phyloP scores from a whole-genome alignment of 805 yeast species.

The Yamadazyma ubonensis region DNA sequence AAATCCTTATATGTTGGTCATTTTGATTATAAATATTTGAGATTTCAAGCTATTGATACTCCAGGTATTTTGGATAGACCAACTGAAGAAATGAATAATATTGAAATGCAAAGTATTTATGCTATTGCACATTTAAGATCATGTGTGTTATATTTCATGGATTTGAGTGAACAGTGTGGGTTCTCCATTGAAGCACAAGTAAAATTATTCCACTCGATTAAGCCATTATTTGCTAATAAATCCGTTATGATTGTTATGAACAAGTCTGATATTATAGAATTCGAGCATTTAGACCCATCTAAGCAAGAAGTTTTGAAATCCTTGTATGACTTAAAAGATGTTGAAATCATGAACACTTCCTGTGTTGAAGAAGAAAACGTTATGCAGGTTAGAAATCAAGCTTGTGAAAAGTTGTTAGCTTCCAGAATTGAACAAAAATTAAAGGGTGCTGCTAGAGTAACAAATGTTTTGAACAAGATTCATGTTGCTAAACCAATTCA shows the following conservation, averaged over 20 bases:
- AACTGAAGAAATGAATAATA: constrained; percentile 98
- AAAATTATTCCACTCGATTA: constrained; percentile 92
- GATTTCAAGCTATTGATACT: constrained; percentile 99
- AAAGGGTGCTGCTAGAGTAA: constrained; percentile 87
- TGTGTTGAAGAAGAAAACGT: constrained; percentile 93
- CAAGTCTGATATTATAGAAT: constrained; percentile 86
- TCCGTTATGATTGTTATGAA: constrained; percentile 93
- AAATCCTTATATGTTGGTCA: constrained; percentile 97
- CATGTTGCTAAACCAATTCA: constrained; percentile 89
- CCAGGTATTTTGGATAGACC: constrained; percentile 99
- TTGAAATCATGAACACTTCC: constrained; percentile 89
- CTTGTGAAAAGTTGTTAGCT: constrained; percentile 94
- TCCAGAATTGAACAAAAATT: constrained; percentile 95
- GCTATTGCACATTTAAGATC: constrained; percentile 98
- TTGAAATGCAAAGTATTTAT: constrained; percentile 98
- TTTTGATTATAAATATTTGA: constrained; percentile 93
- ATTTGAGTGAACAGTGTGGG: constrained; percentile 98
- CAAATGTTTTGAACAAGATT: constrained; percentile 87
- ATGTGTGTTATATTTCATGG: constrained; percentile 96
- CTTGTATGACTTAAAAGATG: constrained; percentile 67
- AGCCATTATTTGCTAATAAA: constrained; percentile 96
- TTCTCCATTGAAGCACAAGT: constrained; percentile 97
- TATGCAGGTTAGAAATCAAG: constrained; percentile 93
- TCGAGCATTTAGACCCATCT: constrained; percentile 78
- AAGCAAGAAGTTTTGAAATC: constrained; percentile 70